phyloP scores from a whole-genome alignment of 2,329 filamentous ascomycete species.

The Diaporthe sp. region DNA sequence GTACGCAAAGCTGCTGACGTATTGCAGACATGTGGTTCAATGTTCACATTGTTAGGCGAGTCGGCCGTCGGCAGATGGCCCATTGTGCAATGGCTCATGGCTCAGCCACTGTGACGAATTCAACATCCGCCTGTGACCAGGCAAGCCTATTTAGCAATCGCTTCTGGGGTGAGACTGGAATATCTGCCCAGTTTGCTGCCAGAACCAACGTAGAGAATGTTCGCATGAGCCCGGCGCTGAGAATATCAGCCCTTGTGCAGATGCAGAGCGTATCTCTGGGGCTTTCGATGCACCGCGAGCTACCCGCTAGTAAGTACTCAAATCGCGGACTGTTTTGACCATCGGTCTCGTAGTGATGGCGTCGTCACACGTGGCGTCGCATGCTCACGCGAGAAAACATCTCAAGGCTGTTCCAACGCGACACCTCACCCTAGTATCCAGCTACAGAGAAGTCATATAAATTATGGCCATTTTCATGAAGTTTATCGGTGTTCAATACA shows the following conservation, averaged over 20 bases:
- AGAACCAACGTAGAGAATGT: neutral
- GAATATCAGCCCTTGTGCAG: neutral
- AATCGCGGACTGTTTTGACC: neutral
- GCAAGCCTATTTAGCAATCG: neutral
- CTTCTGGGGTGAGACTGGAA: neutral
- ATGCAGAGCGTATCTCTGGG: too few species aligned
- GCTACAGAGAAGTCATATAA: neutral
- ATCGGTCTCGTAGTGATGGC: too few species aligned
- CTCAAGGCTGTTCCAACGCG: neutral
- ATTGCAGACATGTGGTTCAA: neutral
- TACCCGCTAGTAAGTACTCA: neutral
- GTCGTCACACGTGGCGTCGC: too few species aligned
- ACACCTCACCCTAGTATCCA: too few species aligned
- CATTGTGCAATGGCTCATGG: too few species aligned
- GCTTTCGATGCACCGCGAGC: neutral
- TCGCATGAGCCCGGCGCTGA: neutral
- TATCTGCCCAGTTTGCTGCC: too few species aligned
- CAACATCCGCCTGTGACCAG: neutral
- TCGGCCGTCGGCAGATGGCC: neutral
- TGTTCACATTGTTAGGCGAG: neutral
- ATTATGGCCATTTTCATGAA: neutral
- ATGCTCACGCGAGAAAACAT: too few species aligned
- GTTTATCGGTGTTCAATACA: neutral
- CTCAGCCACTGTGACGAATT: neutral
- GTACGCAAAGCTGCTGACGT: neutral